Percentiles rank a stretch among this genome's conserved stretches.
Conservation (phyloP, 805 yeast genomes). For the Blastobotrys terrestris region DNA sequence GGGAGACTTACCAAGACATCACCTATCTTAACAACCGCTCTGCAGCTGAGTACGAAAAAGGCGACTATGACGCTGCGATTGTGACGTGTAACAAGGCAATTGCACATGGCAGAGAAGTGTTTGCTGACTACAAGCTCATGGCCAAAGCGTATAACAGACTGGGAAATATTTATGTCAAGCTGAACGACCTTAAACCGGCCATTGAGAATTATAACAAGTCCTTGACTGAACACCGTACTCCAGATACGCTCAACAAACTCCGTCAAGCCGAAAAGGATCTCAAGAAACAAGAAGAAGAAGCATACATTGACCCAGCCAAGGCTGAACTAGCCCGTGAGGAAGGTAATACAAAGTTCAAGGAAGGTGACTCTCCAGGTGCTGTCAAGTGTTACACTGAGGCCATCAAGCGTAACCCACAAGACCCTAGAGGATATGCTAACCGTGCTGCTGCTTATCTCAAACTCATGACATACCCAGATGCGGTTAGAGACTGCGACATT, state of each 20-base stretch:
- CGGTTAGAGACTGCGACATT: slow-evolving; percentile 80
- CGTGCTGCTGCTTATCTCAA: slow-evolving; percentile 97
- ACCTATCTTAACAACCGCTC: slow-evolving; percentile 94
- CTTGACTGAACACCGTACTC: slow-evolving; percentile 94
- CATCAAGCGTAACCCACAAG: slow-evolving; percentile 94
- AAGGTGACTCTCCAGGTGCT: slow-evolving; percentile 95
- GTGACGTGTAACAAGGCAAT: slow-evolving; percentile 75
- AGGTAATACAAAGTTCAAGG: slow-evolving; percentile 84
- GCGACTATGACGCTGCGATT: slow-evolving; percentile 81
- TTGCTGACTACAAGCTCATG: slow-evolving; percentile 86
- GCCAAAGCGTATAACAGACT: slow-evolving; percentile 92
- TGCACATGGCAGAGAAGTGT: slow-evolving; percentile 80
- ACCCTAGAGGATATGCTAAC: slow-evolving; percentile 94
- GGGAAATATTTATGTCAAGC: slow-evolving; percentile 75
- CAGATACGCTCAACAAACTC: slow-evolving; percentile 82
- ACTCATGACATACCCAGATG: slow-evolving; percentile 95
- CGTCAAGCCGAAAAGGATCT: slow-evolving; percentile 82
- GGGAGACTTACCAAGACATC: slow-evolving; percentile 73
- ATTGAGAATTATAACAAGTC: slow-evolving; percentile 79
- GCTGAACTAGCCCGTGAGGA: slow-evolving; percentile 92
- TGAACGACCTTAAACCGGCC: slow-evolving; percentile 66
- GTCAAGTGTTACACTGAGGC: slow-evolving; percentile 93
- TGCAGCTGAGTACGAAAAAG: slow-evolving; percentile 96
- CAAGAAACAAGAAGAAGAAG: slow-evolving; percentile 68
- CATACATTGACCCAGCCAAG: slow-evolving; percentile 80